Evolutionary conservation across 1,284 basidiomycete species (phyloP).

Genomic region (Rhodotorula sp.): DNA sequence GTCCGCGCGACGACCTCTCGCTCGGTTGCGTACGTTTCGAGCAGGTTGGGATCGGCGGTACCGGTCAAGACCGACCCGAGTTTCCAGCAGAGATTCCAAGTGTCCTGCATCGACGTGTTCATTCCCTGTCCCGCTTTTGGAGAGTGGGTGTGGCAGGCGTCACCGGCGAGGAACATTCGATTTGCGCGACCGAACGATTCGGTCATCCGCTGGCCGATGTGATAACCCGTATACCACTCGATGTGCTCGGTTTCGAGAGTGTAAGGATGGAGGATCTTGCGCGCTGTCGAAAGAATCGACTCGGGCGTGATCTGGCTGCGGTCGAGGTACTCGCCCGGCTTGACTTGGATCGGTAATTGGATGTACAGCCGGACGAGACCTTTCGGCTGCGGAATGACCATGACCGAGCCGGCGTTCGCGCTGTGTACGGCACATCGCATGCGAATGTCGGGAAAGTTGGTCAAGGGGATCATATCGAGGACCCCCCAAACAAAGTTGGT

Average conservation of each 20-base stretch:
- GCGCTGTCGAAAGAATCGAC: slow-evolving; percentile 62
- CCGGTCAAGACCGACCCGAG: slow-evolving; percentile 68
- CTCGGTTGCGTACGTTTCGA: slow-evolving; percentile 74
- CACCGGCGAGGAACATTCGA: slow-evolving; percentile 65
- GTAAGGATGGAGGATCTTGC: slow-evolving; percentile 67
- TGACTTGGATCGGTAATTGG: slow-evolving; percentile 58
- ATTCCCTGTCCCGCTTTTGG: slow-evolving; percentile 69
- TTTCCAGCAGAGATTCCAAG: slow-evolving; percentile 46
- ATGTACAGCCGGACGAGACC: slow-evolving; percentile 72
- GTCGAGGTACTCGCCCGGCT: slow-evolving; percentile 56
- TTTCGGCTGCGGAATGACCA: slow-evolving; percentile 68
- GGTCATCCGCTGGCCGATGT: slow-evolving; percentile 68
- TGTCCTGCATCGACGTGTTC: slow-evolving; percentile 78
- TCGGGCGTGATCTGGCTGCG: slow-evolving; percentile 61
- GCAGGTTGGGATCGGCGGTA: slow-evolving; percentile 62
- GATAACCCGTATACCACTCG: slow-evolving; percentile 76
- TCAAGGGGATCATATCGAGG: slow-evolving; percentile 65
- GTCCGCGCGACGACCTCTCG: slow-evolving; percentile 70
- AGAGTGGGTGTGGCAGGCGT: slow-evolving; percentile 68
- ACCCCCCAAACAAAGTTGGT: slow-evolving; percentile 74
- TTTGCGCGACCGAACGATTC: slow-evolving; percentile 64
- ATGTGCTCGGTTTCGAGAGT: slow-evolving; percentile 60
- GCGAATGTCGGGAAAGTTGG: slow-evolving; percentile 78
- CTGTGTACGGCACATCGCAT: slow-evolving; percentile 66
- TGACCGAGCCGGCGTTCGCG: slow-evolving; percentile 57